A percentile compares a stretch with the other conserved stretches of the same genome.
These are phyloP conservation scores for Alternaria alternata DNA, from an alignment of 2,329 filamentous ascomycete species.

Conservation along the genomic window DNA sequence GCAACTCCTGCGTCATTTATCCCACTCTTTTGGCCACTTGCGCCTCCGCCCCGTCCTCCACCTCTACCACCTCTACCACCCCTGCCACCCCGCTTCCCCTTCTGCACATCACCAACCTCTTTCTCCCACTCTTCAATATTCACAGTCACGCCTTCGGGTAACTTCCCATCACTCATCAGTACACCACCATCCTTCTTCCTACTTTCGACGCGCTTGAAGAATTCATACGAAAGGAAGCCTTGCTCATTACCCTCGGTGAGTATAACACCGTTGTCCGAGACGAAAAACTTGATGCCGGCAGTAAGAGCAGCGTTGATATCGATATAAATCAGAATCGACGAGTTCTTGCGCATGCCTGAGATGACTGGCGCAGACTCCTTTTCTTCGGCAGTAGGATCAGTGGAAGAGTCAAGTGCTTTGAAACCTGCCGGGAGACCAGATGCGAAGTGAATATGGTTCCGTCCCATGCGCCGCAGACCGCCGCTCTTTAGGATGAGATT, in stretches of 20 bases:
- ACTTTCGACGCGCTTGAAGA: conserved; percentile 76
- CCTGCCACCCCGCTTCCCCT: conserved; percentile 32
- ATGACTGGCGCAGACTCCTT: conserved; percentile 63
- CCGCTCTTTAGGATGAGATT: conserved; percentile 75
- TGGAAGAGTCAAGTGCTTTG: conserved; percentile 22
- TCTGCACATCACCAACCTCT: conserved; percentile 34
- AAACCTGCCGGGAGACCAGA: conserved; percentile 69
- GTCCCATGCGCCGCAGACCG: conserved; percentile 79
- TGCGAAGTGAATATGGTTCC: conserved; percentile 92
- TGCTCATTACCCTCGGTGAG: conserved; percentile 60
- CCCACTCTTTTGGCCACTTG: conserved; percentile 29
- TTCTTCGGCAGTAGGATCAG: conserved; percentile 32
- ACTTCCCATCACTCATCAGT: conserved; percentile 74
- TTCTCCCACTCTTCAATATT: conserved; percentile 49
- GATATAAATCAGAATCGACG: conserved; percentile 74
- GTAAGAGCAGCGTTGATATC: conserved; percentile 72
- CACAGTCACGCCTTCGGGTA: conserved; percentile 53
- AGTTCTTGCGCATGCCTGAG: conserved; percentile 77
- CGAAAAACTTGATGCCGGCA: conserved; percentile 74
- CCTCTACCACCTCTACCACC: conserved; percentile 34
- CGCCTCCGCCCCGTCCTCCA: conserved; percentile 25
- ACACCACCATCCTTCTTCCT: conserved; percentile 67
- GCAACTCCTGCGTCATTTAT: conserved; percentile 37
- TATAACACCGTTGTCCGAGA: conserved; percentile 61
- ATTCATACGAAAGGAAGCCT: conserved; percentile 50